A percentile compares a stretch with the other conserved stretches of the same genome.
Conservation (phyloP, 2,329 filamentous ascomycete genomes). For the Massarina eburnea region DNA sequence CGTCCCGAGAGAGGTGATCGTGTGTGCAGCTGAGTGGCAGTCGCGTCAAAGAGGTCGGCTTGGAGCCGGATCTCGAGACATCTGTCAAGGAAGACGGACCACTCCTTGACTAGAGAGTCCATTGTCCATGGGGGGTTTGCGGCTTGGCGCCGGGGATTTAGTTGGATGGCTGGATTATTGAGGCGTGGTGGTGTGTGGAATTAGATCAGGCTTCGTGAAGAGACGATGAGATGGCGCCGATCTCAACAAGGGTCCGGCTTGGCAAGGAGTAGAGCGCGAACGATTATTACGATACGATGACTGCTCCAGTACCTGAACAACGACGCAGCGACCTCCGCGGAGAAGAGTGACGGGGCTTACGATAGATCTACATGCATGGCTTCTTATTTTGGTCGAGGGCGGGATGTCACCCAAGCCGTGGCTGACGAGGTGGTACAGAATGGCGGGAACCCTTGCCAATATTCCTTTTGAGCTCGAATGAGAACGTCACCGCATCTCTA, state of each 20-base stretch:
- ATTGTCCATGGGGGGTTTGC: conserved; percentile 28
- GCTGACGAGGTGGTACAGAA: background rate
- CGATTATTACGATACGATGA: background rate
- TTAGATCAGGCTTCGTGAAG: conserved; percentile 11
- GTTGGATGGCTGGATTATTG: conserved; percentile 19
- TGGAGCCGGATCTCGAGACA: conserved; percentile 37
- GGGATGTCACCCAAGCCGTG: background rate
- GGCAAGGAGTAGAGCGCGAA: background rate
- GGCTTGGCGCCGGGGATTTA: conserved; percentile 17
- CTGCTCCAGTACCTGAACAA: background rate
- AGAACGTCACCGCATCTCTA: background rate
- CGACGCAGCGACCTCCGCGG: background rate
- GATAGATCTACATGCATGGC: background rate
- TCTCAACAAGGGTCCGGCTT: conserved; percentile 9
- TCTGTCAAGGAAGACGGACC: conserved; percentile 36
- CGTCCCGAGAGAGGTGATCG: conserved; percentile 38
- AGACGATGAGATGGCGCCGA: conserved; percentile 12
- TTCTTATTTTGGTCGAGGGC: background rate
- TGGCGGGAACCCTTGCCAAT: background rate
- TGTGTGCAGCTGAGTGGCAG: conserved; percentile 34
- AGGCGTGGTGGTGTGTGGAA: conserved; percentile 19
- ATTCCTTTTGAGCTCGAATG: background rate
- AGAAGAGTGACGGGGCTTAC: background rate
- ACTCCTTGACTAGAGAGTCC: conserved; percentile 38
- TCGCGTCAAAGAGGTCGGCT: conserved; percentile 36